Base-by-base conservation (phyloP, 2,329 filamentous ascomycete genomes). In the Neofusicoccum ribis region DNA sequence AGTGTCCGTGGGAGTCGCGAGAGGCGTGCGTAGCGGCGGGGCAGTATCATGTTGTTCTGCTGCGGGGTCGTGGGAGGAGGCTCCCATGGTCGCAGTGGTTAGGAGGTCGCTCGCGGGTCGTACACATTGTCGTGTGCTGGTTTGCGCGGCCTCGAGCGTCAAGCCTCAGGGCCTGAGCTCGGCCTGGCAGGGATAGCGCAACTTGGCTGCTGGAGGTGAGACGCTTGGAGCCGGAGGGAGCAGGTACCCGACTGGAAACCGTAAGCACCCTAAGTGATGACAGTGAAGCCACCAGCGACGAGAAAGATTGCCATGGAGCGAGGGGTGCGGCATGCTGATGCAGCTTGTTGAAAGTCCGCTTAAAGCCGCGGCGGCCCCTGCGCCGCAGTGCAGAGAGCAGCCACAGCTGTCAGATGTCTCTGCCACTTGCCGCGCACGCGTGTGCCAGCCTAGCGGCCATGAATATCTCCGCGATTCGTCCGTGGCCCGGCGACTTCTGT, bases 1-100 rank as follows among this genome's bases (percentile, higher is more conserved):
- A 65, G 54, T 1, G 63, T 65, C 9, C 63, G 54, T 11, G 63
- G 63, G 5, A 65, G 54, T 27, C 63, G 63, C 34, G 63, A 65
- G 37, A 61, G 47, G 54, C 63, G 54, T 4, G 63, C 23, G 17
- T 65, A 65, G 27, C 63, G 63, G 27, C 63, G 63, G 8, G 63
- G 63, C 4, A 65, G 44, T 8, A 65, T 27, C 44, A 52, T 65
- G 63, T 31, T 31, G 27, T 31, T 7, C 27, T 31, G 27, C 27
- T 5, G 36, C 51, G 47, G 27, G 14, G 43, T 34, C 36, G 17
- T 23, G 58, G 34, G 44, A 34, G 31, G 34, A 20, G 50, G 12
- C 14, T 12, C 31, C 61, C 60, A 63, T 63, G 12, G 50, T 47
- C 27, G 43, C 56, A 41, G 56, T 34, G 15, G 11, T 31, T 39